These are phyloP conservation scores for Phytophthora uliginosa DNA, from an alignment of 352 stramenopile genomes.

Conservation along the genomic window DNA sequence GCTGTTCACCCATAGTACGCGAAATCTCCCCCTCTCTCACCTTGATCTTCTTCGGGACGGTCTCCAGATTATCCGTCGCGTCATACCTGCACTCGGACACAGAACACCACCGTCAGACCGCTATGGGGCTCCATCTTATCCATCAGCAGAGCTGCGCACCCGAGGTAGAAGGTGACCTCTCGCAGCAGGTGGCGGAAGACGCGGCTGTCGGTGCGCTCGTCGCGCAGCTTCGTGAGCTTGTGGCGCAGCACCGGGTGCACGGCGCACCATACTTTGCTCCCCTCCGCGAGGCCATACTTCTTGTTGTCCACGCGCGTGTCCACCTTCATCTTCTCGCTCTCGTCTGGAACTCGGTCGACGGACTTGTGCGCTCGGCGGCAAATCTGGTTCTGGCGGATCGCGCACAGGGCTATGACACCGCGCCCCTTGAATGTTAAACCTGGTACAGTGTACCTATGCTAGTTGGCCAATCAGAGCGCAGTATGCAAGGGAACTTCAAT, in stretches of 20 bases:
- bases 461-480: constrained; percentile 24
- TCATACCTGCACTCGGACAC: constrained; percentile 65
- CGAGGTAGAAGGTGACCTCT: constrained; percentile 99
- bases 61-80: constrained; percentile 78
- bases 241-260: constrained; percentile 94
- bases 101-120: not conserved
- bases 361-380: constrained; percentile 16
- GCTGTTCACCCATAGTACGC: not conserved
- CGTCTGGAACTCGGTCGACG: not conserved
- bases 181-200: constrained; percentile 97
- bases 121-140: not conserved
- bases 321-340: constrained; percentile 55
- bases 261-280: constrained; percentile 87
- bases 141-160: constrained; percentile 64
- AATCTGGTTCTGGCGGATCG: constrained; percentile 20
- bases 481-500: constrained; percentile 29
- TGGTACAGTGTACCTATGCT: not conserved
- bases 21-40: constrained; percentile 26
- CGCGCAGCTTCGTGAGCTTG: constrained; percentile 98
- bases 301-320: constrained; percentile 74
- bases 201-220: constrained; percentile 92
- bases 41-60: constrained; percentile 78
- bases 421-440: constrained; percentile 13
- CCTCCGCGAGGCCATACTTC: constrained; percentile 66
- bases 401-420: not conserved